phyloP scores from a whole-genome alignment of 2,329 filamentous ascomycete genomes.

The Alternaria gansuensis region DNA sequence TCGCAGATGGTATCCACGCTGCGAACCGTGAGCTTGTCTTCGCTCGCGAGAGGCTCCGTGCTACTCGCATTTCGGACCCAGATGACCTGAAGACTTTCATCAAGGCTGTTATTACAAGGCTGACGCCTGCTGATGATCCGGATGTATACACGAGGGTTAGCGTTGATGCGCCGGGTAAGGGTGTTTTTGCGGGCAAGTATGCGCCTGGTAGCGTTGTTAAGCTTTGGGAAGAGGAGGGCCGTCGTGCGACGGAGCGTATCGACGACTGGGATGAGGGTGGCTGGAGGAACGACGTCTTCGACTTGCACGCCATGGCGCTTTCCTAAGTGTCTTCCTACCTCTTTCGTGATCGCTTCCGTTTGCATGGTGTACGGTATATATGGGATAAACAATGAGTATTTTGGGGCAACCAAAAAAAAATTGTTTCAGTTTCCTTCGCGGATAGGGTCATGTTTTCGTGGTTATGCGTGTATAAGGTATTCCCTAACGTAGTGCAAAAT shows the following conservation, averaged over 20 bases:
- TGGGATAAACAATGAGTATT: not conserved
- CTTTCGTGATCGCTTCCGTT: not conserved
- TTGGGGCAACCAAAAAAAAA: not conserved
- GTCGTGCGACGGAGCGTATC: constrained; percentile 73
- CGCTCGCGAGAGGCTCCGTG: constrained; percentile 84
- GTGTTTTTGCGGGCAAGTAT: constrained; percentile 83
- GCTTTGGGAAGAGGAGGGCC: constrained; percentile 85
- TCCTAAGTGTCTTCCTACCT: constrained; percentile 9
- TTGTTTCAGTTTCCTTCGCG: not conserved
- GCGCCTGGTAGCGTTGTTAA: constrained; percentile 88
- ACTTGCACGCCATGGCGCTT: constrained; percentile 56
- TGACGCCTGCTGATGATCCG: constrained; percentile 76
- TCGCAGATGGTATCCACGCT: constrained; percentile 73
- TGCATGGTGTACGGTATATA: not conserved
- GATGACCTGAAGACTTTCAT: constrained; percentile 83
- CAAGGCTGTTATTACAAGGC: constrained; percentile 78
- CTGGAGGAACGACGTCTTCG: constrained; percentile 89
- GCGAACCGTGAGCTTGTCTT: constrained; percentile 88
- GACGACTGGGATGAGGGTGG: constrained; percentile 75
- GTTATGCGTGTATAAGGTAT: not conserved
- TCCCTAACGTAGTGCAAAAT: constrained; percentile 10
- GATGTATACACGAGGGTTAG: constrained; percentile 80
- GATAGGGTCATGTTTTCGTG: not conserved
- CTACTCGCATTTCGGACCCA: constrained; percentile 82
- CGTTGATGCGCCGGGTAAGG: constrained; percentile 67